Base-by-base conservation (phyloP, 106 monocot genomes). In the Hemerocallis citrina region DNA sequence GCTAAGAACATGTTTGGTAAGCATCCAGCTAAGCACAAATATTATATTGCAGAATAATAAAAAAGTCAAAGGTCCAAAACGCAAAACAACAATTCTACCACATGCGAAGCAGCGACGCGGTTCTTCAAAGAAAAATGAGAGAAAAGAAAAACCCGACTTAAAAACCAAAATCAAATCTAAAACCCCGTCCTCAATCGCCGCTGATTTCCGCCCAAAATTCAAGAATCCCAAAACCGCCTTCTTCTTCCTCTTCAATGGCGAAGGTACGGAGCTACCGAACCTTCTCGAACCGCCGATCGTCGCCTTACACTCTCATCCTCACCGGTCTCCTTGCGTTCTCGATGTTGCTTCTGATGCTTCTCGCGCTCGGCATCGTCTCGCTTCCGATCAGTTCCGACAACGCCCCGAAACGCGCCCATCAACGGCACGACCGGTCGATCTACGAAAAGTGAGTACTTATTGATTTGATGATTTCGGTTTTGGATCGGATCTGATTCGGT, bases 281-380 rank as follows among this genome's bases (percentile, higher is more conserved):
- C 33, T 39, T 72, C 33, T 48, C 56, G 2, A 33, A 54, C 15
- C 70, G 68, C 55, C 55, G 74, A 48, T 52, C 77, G 20, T 89
- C 77, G 38, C 64, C 67, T 10, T 84, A 71, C 68, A 63, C 77
- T 27, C 25, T 73, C 9, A 69, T 72, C 20, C 44, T 89, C 52
- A 57, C 64, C 28, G 62, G 36, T 16, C 68, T 89, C 55, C 68
- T 89, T 34, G 10, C 66, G 22, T 36, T 78, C 4, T 78, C 89
- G 12, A 55, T 77, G 45, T 55, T 69, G 16, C 72, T 89, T 30
- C 62, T 89, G 40, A 37, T 81, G 40, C 84, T 89, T 10, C 77
- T 89, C 40, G 74, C 85, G 34, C 39, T 85, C 52, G 90, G 85
- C 43, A 63, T 85, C 50, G 72, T 90, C 66, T 81, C 76, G 15